Conservation (phyloP, 805 yeast species). For the Brettanomyces nanus region DNA sequence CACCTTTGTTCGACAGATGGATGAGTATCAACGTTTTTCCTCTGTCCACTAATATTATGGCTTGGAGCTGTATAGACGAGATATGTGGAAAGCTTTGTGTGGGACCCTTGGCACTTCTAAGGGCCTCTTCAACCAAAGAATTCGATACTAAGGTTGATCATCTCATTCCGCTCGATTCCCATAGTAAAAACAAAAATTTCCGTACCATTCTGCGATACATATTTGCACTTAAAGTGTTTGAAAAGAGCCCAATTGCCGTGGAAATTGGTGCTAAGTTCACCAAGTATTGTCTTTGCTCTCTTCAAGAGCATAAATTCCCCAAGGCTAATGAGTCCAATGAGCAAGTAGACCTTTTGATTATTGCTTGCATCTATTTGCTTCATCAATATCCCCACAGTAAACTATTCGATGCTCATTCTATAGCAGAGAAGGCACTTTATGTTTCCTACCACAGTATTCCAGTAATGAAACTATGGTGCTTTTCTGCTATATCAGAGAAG, state of each 20-base stretch:
- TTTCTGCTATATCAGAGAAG: constrained; percentile 17
- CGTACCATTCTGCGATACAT: constrained; percentile 11
- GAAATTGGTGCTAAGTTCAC: constrained; percentile 6
- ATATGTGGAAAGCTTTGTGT: constrained; percentile 1
- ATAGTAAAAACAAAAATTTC: constrained; percentile 2
- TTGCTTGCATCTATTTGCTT: constrained; percentile 16
- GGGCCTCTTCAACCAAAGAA: constrained; percentile 5
- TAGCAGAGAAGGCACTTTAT: constrained; percentile 27
- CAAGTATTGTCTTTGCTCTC: constrained; percentile 6
- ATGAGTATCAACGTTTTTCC: constrained; percentile 12
- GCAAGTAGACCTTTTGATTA: constrained; percentile 27
- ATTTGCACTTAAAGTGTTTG: constrained; percentile 12
- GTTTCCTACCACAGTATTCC: constrained; percentile 40
- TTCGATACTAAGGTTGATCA: constrained; percentile 4
- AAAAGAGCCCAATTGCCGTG: constrained; percentile 1
- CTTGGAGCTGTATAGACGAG: constrained; percentile 15
- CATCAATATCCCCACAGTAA: constrained; percentile 8
- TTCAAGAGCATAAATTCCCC: constrained; percentile 33
- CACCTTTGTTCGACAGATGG: constrained; percentile 1
- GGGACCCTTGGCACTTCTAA: not conserved
- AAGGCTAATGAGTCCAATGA: constrained; percentile 30
- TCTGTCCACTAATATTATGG: constrained; percentile 15
- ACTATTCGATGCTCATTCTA: constrained; percentile 16
- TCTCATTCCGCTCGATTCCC: constrained; percentile 3
- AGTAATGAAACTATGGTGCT: constrained; percentile 28